Conservation (phyloP, 805 yeast species). For the Hanseniaspora hatyaiensis region DNA sequence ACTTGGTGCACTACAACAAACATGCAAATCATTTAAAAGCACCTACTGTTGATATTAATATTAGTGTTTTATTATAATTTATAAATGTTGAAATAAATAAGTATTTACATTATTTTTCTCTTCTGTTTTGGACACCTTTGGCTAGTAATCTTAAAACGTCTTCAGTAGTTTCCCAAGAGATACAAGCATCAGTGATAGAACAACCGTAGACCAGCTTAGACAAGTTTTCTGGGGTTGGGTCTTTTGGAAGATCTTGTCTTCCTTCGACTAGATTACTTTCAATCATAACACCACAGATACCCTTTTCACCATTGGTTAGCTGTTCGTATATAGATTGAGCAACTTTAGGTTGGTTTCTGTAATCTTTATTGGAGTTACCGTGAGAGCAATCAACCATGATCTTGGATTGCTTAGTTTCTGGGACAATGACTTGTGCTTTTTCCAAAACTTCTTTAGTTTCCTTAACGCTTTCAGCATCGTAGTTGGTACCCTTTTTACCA, state of each 20-base stretch:
- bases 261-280: slow-evolving; percentile 89
- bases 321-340: slow-evolving; percentile 70
- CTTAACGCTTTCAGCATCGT: slow-evolving; percentile 60
- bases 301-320: slow-evolving; percentile 56
- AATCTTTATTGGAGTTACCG: slow-evolving; percentile 86
- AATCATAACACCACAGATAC: slow-evolving; percentile 90
- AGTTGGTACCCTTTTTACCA: slow-evolving; percentile 88
- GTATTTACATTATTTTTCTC: slow-evolving; percentile 29
- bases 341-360: slow-evolving; percentile 85
- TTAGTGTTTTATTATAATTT: too few relatives aligned
- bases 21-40: too few relatives aligned
- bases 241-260: slow-evolving; percentile 69
- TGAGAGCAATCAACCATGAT: slow-evolving; percentile 97
- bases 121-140: slow-evolving; percentile 72
- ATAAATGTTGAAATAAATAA: too few relatives aligned
- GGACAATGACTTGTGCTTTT: slow-evolving; percentile 39
- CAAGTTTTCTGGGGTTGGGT: slow-evolving; percentile 38
- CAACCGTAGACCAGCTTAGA: slow-evolving; percentile 77
- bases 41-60: too few relatives aligned
- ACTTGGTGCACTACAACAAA: too few relatives aligned
- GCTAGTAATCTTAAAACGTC: slow-evolving; percentile 68
- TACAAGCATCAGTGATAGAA: slow-evolving; percentile 94
- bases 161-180: slow-evolving; percentile 80
- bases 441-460: slow-evolving; percentile 51
- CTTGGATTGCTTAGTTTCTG: slow-evolving; percentile 40